Evolutionary conservation across 306 rosid species (phyloP).

Genomic region (Lagenaria siceraria): DNA sequence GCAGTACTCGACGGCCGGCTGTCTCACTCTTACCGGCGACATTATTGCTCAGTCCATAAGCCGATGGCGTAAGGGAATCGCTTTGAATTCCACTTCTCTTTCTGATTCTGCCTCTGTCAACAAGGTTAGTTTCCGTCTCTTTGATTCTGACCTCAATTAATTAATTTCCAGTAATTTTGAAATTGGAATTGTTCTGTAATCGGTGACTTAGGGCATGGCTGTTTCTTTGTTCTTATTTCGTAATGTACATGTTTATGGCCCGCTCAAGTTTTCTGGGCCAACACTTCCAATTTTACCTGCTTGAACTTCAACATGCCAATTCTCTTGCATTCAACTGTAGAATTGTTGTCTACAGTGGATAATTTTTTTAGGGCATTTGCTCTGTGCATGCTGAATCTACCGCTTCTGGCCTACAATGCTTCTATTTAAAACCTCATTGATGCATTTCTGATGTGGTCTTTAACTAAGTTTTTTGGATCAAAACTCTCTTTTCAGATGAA

Average conservation of each 20-base stretch:
- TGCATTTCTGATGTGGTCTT: neutral
- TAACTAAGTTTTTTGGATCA: constrained; percentile 7
- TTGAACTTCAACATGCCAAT: neutral
- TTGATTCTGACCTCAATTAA: constrained; percentile 11
- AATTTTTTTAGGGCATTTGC: neutral
- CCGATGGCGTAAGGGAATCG: constrained; percentile 19
- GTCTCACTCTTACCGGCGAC: constrained; percentile 41
- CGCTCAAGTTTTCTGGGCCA: neutral
- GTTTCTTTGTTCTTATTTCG: too few species aligned
- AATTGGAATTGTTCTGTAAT: neutral
- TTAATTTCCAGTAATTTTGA: neutral
- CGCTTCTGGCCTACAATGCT: neutral
- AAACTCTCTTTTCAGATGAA: constrained; percentile 28
- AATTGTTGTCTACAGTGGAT: too few species aligned
- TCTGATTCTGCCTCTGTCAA: neutral
- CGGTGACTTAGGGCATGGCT: neutral
- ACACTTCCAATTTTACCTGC: neutral
- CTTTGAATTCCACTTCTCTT: neutral
- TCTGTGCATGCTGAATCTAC: neutral
- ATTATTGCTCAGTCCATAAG: constrained; percentile 38
- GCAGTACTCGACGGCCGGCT: constrained; percentile 68
- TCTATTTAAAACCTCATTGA: neutral
- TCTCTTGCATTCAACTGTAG: neutral
- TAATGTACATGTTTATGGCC: neutral
- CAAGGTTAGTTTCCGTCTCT: neutral